These are phyloP conservation scores for Penicillium cosmopolitanum DNA, from an alignment of 495 filamentous ascomycete genomes.

Conservation along the genomic window DNA sequence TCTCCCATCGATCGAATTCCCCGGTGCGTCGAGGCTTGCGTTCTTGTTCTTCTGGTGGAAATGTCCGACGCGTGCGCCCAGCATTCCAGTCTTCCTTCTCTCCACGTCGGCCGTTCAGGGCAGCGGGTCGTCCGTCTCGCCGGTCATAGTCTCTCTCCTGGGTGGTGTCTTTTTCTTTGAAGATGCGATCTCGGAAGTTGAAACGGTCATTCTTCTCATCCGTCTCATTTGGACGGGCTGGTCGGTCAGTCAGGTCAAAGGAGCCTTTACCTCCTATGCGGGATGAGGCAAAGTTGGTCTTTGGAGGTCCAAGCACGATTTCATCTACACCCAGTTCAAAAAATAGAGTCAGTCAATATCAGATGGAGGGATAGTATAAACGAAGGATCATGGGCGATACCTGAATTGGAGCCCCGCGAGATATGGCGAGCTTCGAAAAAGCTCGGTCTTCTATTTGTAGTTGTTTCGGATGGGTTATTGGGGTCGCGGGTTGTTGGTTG, in stretches of 20 bases:
- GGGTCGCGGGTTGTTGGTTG: constrained; percentile 47
- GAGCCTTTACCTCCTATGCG: constrained; percentile 57
- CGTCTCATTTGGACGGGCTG: constrained; percentile 51
- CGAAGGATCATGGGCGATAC: constrained; percentile 29
- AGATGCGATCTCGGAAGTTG: constrained; percentile 60
- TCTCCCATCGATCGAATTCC: constrained; percentile 64
- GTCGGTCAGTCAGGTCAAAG: constrained; percentile 53
- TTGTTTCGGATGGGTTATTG: constrained; percentile 43
- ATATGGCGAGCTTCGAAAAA: constrained; percentile 64
- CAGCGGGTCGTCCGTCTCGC: constrained; percentile 42
- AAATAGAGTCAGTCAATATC: constrained; percentile 22
- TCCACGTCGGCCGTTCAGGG: constrained; percentile 47
- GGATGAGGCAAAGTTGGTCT: constrained; percentile 83
- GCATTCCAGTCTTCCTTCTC: constrained; percentile 64
- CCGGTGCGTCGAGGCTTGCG: constrained; percentile 58
- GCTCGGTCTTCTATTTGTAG: constrained; percentile 58
- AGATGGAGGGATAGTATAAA: constrained; percentile 16
- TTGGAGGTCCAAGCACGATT: constrained; percentile 86
- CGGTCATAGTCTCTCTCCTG: constrained; percentile 48
- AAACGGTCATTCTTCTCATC: constrained; percentile 63
- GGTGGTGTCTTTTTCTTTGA: constrained; percentile 49
- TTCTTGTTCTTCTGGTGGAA: constrained; percentile 59
- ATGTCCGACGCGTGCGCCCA: constrained; percentile 55
- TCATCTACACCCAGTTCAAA: constrained; percentile 64
- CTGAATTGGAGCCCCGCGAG: constrained; percentile 64